Evolutionary conservation across 2,329 filamentous ascomycete species (phyloP), one percentile per base, ranked within the genome.

Genomic region (Colletotrichum sp.): DNA sequence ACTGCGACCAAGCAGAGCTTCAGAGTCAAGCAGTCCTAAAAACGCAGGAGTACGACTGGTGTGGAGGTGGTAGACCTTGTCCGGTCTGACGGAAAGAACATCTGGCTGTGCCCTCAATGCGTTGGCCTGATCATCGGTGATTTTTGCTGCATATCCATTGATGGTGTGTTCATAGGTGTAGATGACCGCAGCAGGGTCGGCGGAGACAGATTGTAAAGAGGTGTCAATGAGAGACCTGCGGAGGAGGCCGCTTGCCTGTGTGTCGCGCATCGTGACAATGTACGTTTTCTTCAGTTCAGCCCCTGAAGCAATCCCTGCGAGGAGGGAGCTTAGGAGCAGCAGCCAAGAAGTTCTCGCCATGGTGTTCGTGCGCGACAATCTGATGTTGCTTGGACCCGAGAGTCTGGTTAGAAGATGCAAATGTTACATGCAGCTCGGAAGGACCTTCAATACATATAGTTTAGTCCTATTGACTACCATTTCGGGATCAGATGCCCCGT

Each of bases 121-220:
- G 3, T 55, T 26, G 34, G 67, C 76, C 15, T 77, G 70, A 5
- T 43, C 48, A 4, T 66, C 74, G 36, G 74, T 77, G 67, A 77
- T 55, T 16, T 7, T 63, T 3, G 76, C 76, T 6, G 76, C 70
- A 12, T 74, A 77, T 2, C 76, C 76, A 64, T 74, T 74, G 38
- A 74, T 55, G 26, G 66, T 43, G 34, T 64, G 64, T 18, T 69
- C 58, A 32, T 77, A 77, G 26, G 60, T 65, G 34, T 77, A 77
- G n/a, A 77, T 32, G 34, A 77, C 61, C 15, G 66, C 12, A 34
- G 58, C 52, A 36, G 66, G 32, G 13, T 63, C 58, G 57, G 36
- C 57, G 5, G 71, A 52, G 36, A 57, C 65, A 32, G 71, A 63
- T 26, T 70, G 36, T 16, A 73, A 9, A 7, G 71, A 69, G 9